These are phyloP conservation scores for Epichloe baconii DNA, from an alignment of 2,329 filamentous ascomycete species.

Conservation along the genomic window DNA sequence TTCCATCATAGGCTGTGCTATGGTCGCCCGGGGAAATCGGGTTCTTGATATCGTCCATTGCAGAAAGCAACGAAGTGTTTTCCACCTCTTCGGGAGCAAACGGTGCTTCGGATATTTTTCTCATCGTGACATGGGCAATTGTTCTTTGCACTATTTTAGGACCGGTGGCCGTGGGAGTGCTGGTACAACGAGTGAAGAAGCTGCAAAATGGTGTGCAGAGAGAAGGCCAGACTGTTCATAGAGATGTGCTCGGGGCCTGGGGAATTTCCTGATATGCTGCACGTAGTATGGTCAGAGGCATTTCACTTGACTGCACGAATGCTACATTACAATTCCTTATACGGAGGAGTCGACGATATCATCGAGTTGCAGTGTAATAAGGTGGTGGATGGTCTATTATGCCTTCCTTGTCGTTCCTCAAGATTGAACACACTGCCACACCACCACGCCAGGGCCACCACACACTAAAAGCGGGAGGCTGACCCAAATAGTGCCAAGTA, in stretches of 20 bases:
- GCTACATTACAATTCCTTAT: too few relatives aligned
- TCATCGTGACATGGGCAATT: slow-evolving; percentile 43
- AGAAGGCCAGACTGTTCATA: not conserved
- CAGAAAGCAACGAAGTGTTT: slow-evolving; percentile 39
- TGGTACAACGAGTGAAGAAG: slow-evolving; percentile 29
- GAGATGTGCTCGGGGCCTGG: slow-evolving; percentile 3
- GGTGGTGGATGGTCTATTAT: too few relatives aligned
- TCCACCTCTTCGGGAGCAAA: not conserved
- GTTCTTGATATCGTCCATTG: slow-evolving; percentile 59
- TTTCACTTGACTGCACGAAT: too few relatives aligned
- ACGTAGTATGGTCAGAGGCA: too few relatives aligned
- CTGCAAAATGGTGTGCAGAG: slow-evolving; percentile 6
- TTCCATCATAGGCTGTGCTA: slow-evolving; percentile 50
- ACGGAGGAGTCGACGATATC: too few relatives aligned
- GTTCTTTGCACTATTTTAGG: slow-evolving; percentile 40
- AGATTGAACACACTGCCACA: too few relatives aligned
- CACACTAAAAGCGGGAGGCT: too few relatives aligned
- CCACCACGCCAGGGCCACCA: too few relatives aligned
- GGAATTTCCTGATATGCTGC: not conserved
- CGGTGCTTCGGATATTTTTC: slow-evolving; percentile 29
- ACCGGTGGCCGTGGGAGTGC: slow-evolving; percentile 32
- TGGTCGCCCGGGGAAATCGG: slow-evolving; percentile 74
- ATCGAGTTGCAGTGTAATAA: too few relatives aligned
- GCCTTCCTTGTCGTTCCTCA: too few relatives aligned
- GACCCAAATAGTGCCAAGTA: not conserved